Base-by-base conservation (phyloP, 305 asterid genomes). In the Fraxinus baroniana region DNA sequence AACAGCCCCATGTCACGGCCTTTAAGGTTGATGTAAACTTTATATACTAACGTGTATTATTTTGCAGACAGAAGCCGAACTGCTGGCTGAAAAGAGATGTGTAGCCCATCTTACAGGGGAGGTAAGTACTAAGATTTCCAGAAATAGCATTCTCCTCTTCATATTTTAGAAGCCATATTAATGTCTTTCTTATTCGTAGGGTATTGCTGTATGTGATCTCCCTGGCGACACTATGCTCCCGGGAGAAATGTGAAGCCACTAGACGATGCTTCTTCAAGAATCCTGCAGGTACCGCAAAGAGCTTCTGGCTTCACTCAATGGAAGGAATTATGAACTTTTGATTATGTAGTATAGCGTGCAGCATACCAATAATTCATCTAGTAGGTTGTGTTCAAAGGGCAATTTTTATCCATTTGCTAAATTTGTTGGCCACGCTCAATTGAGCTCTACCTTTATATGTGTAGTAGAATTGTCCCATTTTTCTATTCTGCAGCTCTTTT, bases 201-300 rank as follows among this genome's bases (percentile, higher is more conserved):
- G 99, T 55, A 91, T 96, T 57, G 97, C 98, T 62, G 93, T 96
- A n/a, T 96, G 99, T 83, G 98, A 96, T 91, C 91, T 96, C 36
- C 99, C 99, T 1, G 99, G 78, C 35, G 99, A 96, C 83, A 96
- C 98, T 0, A 96, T 96, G 99, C 99, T 96, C 90, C 99, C 98
- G 0, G 99, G 99, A 88, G 99, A 96, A 87, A 91, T 94, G 97
- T 96, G 84, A 88, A 78, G 74, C 17, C 36, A 26, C 30, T 2
- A 12, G 22, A 52, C 41, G 1, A 36, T 7, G 49, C 71, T 13
- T 87, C 26, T 68, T 62, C 77, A 72, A 80, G 81, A 72, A 80
- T 66, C 28, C 39, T 3, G 79, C 57, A 13, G 15, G 22, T 7
- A 35, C 35, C 7, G 13, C 10, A 55, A 49, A 62, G 76, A 73